Percentiles rank a stretch among this genome's conserved stretches.
These are phyloP conservation scores for Colletotrichum orbiculare DNA, from an alignment of 2,329 filamentous ascomycete genomes.

Conservation along the genomic window DNA sequence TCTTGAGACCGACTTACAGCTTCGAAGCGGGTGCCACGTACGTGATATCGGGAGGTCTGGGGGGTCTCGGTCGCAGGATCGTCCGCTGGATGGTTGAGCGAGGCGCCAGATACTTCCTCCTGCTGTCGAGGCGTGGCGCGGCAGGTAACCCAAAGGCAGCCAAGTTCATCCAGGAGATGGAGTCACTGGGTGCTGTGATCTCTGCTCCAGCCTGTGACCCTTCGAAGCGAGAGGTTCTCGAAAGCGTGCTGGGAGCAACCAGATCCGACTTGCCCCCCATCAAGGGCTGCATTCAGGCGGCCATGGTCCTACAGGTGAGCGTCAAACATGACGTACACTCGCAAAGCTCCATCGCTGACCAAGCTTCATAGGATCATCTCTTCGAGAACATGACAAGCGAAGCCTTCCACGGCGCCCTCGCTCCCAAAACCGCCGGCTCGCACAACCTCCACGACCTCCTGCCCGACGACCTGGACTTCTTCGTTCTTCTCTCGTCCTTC, in stretches of 20 bases:
- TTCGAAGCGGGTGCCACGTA: slow-evolving; percentile 55
- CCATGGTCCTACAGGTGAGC: slow-evolving; percentile 46
- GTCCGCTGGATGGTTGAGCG: slow-evolving; percentile 60
- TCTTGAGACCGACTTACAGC: slow-evolving; percentile 36
- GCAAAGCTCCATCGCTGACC: background rate
- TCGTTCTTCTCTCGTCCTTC: too few relatives aligned
- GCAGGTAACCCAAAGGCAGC: slow-evolving; percentile 31
- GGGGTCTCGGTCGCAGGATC: slow-evolving; percentile 64
- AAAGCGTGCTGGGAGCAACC: slow-evolving; percentile 35
- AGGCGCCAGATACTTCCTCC: slow-evolving; percentile 59
- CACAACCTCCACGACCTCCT: too few relatives aligned
- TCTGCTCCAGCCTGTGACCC: slow-evolving; percentile 54
- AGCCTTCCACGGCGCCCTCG: too few relatives aligned
- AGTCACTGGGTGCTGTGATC: slow-evolving; percentile 44
- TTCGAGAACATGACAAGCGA: too few relatives aligned
- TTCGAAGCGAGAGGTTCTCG: slow-evolving; percentile 44
- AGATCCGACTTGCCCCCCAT: slow-evolving; percentile 41
- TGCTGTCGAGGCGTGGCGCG: slow-evolving; percentile 57
- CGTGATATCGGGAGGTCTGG: slow-evolving; percentile 66
- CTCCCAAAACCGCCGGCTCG: too few relatives aligned
- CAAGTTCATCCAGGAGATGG: slow-evolving; percentile 48
- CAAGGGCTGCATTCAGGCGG: slow-evolving; percentile 49
- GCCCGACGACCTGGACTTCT: too few relatives aligned
- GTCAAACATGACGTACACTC: too few relatives aligned
- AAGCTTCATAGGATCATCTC: background rate